phyloP scores from a whole-genome alignment of 768 basidiomycete species.

The Gloeophyllum trabeum region DNA sequence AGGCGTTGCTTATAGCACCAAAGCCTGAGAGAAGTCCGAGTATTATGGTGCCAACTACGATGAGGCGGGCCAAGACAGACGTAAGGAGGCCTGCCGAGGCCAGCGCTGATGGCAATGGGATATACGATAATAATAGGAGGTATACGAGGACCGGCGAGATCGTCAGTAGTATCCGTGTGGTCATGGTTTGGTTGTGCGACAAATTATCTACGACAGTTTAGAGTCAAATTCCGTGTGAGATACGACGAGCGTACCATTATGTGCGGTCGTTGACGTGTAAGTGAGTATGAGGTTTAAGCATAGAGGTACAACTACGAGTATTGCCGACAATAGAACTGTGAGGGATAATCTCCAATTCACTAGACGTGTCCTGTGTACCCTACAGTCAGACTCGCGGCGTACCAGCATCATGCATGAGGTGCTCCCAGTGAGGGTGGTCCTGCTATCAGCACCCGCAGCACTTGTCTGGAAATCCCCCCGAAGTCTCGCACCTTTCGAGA shows the following conservation, averaged over 20 bases:
- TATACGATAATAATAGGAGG: conserved; percentile 48
- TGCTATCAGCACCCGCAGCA: no score
- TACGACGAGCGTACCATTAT: conserved; percentile 1
- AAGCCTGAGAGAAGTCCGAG: conserved; percentile 77
- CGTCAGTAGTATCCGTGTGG: conserved; percentile 25
- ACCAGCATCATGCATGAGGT: no score
- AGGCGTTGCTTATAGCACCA: conserved; percentile 59
- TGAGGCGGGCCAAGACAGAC: conserved; percentile 47
- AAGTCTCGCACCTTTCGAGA: no score
- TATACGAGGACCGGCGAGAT: conserved; percentile 42
- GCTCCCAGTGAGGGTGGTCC: no score
- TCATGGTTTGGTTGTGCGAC: conserved; percentile 19
- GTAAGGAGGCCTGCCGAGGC: conserved; percentile 28
- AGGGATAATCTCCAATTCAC: conserved; percentile 64
- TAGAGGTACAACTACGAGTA: conserved; percentile 61
- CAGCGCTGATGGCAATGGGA: conserved; percentile 53
- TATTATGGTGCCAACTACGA: conserved; percentile 67
- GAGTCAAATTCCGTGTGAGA: conserved; percentile 3
- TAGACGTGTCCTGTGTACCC: conserved; percentile 37
- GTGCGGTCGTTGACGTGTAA: conserved; percentile 9
- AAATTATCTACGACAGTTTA: conserved; percentile 5
- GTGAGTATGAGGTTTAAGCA: conserved; percentile 48
- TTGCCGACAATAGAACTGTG: conserved; percentile 41
- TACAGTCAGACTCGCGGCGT: not conserved
- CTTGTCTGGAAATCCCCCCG: no score